phyloP scores from a whole-genome alignment of 78 protist genomes.

The Guillardia theta region DNA sequence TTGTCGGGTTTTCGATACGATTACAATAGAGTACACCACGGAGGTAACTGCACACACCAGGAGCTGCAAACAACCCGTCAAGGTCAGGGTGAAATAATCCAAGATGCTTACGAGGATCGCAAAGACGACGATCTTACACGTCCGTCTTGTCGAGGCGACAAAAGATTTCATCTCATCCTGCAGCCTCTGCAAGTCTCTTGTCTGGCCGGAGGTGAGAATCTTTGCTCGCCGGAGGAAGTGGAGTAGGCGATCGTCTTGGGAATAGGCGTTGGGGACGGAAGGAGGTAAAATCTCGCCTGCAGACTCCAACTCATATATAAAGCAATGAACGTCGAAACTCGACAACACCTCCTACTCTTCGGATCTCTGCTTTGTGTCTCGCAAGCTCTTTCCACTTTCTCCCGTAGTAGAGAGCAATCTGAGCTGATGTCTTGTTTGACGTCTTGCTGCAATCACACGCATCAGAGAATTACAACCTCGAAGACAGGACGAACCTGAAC shows the following conservation, averaged over 20 bases:
- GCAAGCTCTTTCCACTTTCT: not conserved
- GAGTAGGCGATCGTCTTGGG: not conserved
- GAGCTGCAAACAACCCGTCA: no score
- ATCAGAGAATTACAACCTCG: not conserved
- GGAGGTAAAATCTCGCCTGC: not conserved
- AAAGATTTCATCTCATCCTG: not conserved
- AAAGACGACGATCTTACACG: no score
- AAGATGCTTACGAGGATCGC: no score
- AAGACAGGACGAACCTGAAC: not conserved
- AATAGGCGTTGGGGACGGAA: not conserved
- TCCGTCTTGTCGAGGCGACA: no score
- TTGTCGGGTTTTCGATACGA: no score
- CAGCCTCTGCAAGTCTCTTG: not conserved
- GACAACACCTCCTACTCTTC: not conserved
- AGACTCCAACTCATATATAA: no score
- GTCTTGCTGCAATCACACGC: not conserved
- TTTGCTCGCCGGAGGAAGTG: not conserved
- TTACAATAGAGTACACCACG: no score
- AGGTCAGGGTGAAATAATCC: no score
- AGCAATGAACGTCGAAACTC: not conserved
- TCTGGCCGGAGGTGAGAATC: not conserved
- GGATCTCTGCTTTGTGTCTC: not conserved
- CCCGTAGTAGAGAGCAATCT: not conserved
- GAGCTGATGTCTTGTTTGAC: not conserved
- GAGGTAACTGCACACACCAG: no score